These are phyloP conservation scores for Corymbia maculata DNA, from an alignment of 345 rosid genomes.

Conservation along the genomic window DNA sequence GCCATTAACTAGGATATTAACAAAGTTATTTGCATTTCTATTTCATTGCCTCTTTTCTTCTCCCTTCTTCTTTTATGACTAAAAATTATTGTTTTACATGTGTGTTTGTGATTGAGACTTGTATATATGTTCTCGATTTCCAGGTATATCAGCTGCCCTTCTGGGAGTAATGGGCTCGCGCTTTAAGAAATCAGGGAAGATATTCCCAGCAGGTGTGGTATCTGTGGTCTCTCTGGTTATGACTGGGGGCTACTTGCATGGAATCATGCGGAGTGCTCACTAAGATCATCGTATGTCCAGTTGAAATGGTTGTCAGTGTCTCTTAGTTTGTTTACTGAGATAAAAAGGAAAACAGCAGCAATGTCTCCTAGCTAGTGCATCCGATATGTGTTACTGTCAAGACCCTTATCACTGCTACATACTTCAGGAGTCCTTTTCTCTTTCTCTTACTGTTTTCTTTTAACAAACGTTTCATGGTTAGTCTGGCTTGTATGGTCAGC, in stretches of 20 bases:
- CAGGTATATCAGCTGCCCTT: constrained; percentile 68
- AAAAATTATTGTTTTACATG: neutral
- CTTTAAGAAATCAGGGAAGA: constrained; percentile 61
- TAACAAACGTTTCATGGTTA: neutral
- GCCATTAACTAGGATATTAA: neutral
- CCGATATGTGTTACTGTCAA: neutral
- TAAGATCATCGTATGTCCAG: constrained; percentile 1
- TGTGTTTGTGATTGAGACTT: neutral
- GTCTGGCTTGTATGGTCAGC: neutral
- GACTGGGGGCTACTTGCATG: constrained; percentile 81
- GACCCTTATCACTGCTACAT: neutral
- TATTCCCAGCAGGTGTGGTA: constrained; percentile 84
- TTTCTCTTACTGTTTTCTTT: neutral
- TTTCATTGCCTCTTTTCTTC: neutral
- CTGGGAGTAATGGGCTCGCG: constrained; percentile 82
- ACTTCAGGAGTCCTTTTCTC: neutral
- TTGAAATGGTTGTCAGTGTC: neutral
- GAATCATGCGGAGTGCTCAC: constrained; percentile 57
- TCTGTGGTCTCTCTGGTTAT: constrained; percentile 67
- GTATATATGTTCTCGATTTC: neutral
- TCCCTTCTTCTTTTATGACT: neutral
- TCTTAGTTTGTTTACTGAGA: neutral
- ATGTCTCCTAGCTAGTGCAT: neutral
- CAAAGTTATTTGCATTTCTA: neutral
- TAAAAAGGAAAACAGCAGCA: neutral